These are phyloP conservation scores for Sugiyamaella valdiviana DNA, from an alignment of 805 yeast species.

Conservation along the genomic window DNA sequence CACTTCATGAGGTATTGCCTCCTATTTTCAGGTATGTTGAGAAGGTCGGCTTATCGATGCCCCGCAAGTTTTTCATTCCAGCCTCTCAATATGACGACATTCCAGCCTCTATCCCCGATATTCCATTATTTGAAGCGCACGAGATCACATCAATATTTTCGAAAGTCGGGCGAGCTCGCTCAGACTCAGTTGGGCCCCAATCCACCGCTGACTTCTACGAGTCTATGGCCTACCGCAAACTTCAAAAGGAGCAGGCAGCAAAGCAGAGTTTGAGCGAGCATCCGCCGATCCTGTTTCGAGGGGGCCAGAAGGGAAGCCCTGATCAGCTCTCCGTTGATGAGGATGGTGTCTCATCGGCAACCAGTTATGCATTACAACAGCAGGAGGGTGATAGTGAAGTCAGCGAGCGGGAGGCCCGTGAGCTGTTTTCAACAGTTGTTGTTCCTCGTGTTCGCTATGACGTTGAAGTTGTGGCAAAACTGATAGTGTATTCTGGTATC, in stretches of 20 bases:
- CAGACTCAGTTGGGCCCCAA: conserved; percentile 38
- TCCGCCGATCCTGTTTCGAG: background rate
- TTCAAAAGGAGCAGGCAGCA: conserved; percentile 21
- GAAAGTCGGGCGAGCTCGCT: conserved; percentile 24
- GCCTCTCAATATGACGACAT: conserved; percentile 33
- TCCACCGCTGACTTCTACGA: conserved; percentile 39
- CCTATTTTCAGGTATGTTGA: conserved; percentile 46
- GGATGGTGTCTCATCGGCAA: background rate
- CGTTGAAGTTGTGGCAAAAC: conserved; percentile 69
- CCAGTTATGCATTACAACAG: background rate
- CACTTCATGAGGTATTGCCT: conserved; percentile 50
- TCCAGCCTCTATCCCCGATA: conserved; percentile 33
- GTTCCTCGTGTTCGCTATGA: conserved; percentile 48
- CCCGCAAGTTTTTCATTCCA: conserved; percentile 35
- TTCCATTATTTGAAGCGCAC: conserved; percentile 28
- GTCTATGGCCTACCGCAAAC: conserved; percentile 30
- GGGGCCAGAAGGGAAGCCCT: conserved; percentile 1
- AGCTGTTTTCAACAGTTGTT: conserved; percentile 22
- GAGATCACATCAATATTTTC: conserved; percentile 29
- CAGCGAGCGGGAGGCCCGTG: conserved; percentile 4
- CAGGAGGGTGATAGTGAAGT: background rate
- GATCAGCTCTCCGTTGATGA: background rate
- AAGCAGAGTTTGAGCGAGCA: conserved; percentile 15
- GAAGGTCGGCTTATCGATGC: conserved; percentile 35
- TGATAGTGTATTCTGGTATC: conserved; percentile 78